A percentile compares a stretch with the other conserved stretches of the same genome.
Conservation (phyloP, 495 filamentous ascomycete species). For the Elasticomyces elasticus region DNA sequence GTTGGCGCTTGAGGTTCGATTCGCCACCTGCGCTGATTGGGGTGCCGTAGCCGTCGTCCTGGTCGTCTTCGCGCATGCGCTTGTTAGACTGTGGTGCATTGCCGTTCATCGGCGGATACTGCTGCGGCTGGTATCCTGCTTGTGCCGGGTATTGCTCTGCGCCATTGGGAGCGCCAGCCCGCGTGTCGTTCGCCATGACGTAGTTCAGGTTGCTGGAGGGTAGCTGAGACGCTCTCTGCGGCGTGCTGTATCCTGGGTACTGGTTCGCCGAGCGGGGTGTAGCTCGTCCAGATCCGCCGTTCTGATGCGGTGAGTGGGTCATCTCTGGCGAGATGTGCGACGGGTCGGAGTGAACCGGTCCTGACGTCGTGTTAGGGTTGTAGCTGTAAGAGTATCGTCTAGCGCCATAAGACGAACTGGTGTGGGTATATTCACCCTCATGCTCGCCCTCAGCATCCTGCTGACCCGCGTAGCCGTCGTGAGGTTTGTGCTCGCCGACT, state of each 20-base stretch:
- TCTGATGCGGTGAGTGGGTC: constrained; percentile 76
- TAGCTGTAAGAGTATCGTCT: constrained; percentile 68
- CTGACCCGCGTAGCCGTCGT: constrained; percentile 49
- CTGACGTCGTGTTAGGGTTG: constrained; percentile 52
- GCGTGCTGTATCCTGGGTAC: constrained; percentile 67
- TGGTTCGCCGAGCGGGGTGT: constrained; percentile 69
- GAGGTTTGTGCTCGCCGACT: constrained; percentile 55
- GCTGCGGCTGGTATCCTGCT: constrained; percentile 52
- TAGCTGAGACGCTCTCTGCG: constrained; percentile 56
- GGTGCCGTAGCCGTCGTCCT: constrained; percentile 61
- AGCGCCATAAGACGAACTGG: constrained; percentile 51
- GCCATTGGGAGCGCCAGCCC: constrained; percentile 58
- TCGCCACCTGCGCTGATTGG: constrained; percentile 46
- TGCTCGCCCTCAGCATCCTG: constrained; percentile 68
- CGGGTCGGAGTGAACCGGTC: constrained; percentile 61
- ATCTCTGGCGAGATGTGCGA: constrained; percentile 77
- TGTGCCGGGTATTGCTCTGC: constrained; percentile 39
- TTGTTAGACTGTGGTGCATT: constrained; percentile 53
- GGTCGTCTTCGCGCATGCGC: constrained; percentile 69
- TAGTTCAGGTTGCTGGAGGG: constrained; percentile 79
- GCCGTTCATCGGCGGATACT: constrained; percentile 57
- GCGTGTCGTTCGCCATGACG: constrained; percentile 70
- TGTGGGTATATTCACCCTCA: constrained; percentile 66
- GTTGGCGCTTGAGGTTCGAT: constrained; percentile 63
- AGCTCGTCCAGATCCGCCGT: constrained; percentile 72